Base-by-base conservation (phyloP, 1,284 basidiomycete genomes). In the Boletus semigastroideus region DNA sequence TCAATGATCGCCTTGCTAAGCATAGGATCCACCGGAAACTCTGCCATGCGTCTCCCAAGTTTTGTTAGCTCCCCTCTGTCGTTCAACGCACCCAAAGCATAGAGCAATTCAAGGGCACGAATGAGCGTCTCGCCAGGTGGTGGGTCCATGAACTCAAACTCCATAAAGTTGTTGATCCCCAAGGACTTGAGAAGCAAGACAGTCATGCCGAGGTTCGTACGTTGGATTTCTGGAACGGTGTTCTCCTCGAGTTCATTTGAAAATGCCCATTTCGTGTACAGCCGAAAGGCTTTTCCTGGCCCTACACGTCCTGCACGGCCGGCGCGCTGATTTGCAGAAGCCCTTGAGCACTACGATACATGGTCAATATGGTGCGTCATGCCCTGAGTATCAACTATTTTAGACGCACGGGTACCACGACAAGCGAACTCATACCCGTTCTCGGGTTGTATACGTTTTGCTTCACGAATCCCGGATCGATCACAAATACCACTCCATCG, bases 91-190 rank as follows among this genome's bases (percentile, higher is more conserved):
- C 96, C 97, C 0, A 99, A 77, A 0, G 95, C 96, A 71, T 99
- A 99, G 1, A 99, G 74, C 57, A 98, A 73, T 70, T 98, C 95
- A 36, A 99, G 78, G 3, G 94, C 92, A 36, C 94, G 84, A 79
- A 98, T 96, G 50, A 99, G 84, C n/a, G 96, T 99, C 71, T 99
- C 97, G 14, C 93, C 93, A 4, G 97, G 95, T 0, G 97, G 97
- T 4, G 97, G 97, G 69, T 98, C 97, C 84, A 99, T 92, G 68
- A 99, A 99, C 73, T 99, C 96, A 68, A 99, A 99, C 53, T 95
- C 94, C 61, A 99, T 91, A 49, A 99, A 82, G 68, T 99, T 92
- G 69, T 95, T 96, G 63, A 99, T 98, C 27, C 96, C 97, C 14
- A 99, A 77, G 2, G 94, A 95, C 71, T 99, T 99, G 51, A 99